Base-by-base conservation (phyloP, 495 filamentous ascomycete genomes). In the Podospora pseudoanserina region DNA sequence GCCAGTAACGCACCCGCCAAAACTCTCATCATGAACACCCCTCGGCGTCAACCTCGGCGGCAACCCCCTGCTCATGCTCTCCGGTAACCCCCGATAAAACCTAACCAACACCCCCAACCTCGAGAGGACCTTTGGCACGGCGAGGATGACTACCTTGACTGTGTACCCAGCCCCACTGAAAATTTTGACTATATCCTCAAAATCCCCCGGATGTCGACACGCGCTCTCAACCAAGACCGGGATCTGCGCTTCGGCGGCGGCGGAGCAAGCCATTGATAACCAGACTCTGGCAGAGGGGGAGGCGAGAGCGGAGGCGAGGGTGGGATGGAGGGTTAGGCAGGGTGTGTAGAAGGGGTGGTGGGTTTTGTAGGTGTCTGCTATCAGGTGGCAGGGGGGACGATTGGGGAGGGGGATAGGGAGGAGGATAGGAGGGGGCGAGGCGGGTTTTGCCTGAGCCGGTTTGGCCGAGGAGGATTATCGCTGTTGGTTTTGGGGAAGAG, bases 321-420 rank as follows among this genome's bases (percentile, higher is more conserved):
- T 56, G 0, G 77, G 76, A 5, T 19, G 27, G 5, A 63, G 15
- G 20, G 39, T 2, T 0, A 79, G 59, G 32, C 76, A 70, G 0
- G 60, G 1, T 4, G 11, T 6, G 72, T 79, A 80, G 39, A 65
- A 28, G 0, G 79, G 79, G 71, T 81, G 79, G 71, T 79, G 77
- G n/a, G 77, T 76, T 63, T 81, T 81, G 78, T 80, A 81, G 15
- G 76, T 77, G 77, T 81, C 79, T 39, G 79, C 79, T 64, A 80
- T 76, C 64, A 81, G 74, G 72, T 81, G 79, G 39, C 39, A 49
- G 39, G 39, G 39, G 39, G 9, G 7, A 23, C 23, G 23, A 23
- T 23, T 49, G 13, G 39, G 9, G 0, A 7, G n/a, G 53, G 16
- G 60, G 55, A 19, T 32, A 81, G 34, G 67, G 76, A 68, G 20